A percentile compares a stretch with the other conserved stretches of the same genome.
phyloP scores from a whole-genome alignment of 768 basidiomycete genomes.

The Boletus reticuloceps region DNA sequence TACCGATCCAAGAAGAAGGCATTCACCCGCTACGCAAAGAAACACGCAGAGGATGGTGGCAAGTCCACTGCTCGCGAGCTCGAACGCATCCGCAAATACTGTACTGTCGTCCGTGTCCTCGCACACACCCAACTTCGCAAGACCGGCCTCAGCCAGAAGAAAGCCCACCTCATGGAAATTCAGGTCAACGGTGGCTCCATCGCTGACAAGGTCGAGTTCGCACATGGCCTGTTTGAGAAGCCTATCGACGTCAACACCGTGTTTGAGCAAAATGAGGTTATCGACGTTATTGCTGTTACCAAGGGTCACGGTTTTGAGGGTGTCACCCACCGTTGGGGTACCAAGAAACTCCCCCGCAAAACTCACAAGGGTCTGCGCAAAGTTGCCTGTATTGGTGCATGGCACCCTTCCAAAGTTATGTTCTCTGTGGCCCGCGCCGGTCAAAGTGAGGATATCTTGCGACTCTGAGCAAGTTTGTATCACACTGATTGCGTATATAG shows the following conservation, averaged over 20 bases:
- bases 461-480: background rate
- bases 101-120: constrained; percentile 98
- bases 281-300: constrained; percentile 97
- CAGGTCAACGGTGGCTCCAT: constrained; percentile 97
- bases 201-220: constrained; percentile 96
- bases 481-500: constrained; percentile 37
- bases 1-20: constrained; percentile 99
- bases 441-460: constrained; percentile 72
- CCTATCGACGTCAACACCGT: constrained; percentile 79
- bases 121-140: constrained; percentile 99
- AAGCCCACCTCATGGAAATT: constrained; percentile 99
- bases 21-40: constrained; percentile 99
- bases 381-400: constrained; percentile 98
- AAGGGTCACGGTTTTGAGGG: constrained; percentile 99
- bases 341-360: constrained; percentile 97
- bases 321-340: constrained; percentile 99
- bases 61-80: constrained; percentile 93
- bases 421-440: constrained; percentile 99
- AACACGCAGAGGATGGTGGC: constrained; percentile 92
- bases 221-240: constrained; percentile 95
- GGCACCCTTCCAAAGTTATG: constrained; percentile 99
- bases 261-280: constrained; percentile 96
- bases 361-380: constrained; percentile 99
- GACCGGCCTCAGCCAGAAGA: constrained; percentile 98
- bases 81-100: constrained; percentile 99